These are phyloP conservation scores for Lolium rigidum DNA, from an alignment of 176 grass and related monocot genomes.

Conservation along the genomic window DNA sequence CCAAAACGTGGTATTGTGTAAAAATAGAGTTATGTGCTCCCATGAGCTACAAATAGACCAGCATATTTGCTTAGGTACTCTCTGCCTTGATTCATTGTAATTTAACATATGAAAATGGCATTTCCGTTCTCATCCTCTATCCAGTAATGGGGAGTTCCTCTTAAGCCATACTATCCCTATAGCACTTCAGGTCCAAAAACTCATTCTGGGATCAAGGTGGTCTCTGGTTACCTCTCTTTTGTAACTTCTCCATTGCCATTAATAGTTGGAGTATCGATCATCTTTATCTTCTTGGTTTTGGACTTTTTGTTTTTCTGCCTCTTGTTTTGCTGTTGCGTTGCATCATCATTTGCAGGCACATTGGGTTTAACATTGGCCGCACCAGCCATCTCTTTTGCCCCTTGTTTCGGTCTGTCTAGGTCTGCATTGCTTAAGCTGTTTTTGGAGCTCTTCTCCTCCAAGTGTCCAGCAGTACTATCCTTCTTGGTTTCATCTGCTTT, in stretches of 20 bases:
- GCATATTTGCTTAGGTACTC: constrained; percentile 4
- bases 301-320: constrained; percentile 48
- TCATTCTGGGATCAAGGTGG: constrained; percentile 3
- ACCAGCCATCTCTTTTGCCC: background rate
- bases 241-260: constrained; percentile 13
- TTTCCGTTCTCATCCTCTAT: background rate
- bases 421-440: constrained; percentile 6
- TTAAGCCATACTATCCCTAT: constrained; percentile 21
- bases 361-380: constrained; percentile 35
- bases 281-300: constrained; percentile 47
- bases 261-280: background rate
- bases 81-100: background rate
- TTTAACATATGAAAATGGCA: background rate
- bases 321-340: constrained; percentile 39
- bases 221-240: constrained; percentile 37
- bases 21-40: constrained; percentile 25
- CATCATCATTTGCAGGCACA: constrained; percentile 13
- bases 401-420: background rate
- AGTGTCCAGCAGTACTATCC: background rate
- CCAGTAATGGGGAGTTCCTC: background rate
- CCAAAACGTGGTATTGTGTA: constrained; percentile 23
- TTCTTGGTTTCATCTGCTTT: constrained; percentile 46
- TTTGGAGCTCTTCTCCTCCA: constrained; percentile 43
- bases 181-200: background rate
- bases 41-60: constrained; percentile 29